phyloP scores from a whole-genome alignment of 2,329 filamentous ascomycete genomes.

The Penicillium sp. region DNA sequence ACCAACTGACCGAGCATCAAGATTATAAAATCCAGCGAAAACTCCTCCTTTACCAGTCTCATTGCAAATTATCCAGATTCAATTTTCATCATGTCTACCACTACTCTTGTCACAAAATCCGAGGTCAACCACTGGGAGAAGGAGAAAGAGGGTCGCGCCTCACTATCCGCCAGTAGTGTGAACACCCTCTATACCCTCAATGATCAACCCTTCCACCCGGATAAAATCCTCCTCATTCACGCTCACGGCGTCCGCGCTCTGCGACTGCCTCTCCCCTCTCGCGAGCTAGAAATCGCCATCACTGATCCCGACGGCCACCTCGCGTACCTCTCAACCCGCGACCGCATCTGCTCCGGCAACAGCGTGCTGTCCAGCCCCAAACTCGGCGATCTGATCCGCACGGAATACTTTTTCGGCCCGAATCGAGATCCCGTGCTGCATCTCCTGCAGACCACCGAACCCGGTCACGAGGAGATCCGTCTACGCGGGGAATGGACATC shows the following conservation, averaged over 20 bases:
- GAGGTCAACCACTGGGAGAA: conserved; percentile 3
- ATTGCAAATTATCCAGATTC: neutral
- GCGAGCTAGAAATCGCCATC: conserved; percentile 41
- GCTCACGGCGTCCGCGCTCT: conserved; percentile 32
- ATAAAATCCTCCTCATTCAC: conserved; percentile 23
- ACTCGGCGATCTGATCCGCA: conserved; percentile 48
- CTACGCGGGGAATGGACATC: conserved; percentile 48
- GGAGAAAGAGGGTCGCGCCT: conserved; percentile 16
- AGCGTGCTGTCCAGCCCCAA: conserved; percentile 50
- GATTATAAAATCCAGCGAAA: too few species aligned
- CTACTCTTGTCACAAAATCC: conserved; percentile 9
- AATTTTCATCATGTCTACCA: neutral
- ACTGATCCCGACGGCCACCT: conserved; percentile 40
- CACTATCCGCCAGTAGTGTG: conserved; percentile 10
- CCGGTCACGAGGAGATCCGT: conserved; percentile 30
- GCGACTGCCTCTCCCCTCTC: conserved; percentile 40
- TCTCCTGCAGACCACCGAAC: conserved; percentile 32
- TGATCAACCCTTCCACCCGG: conserved; percentile 15
- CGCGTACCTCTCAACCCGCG: conserved; percentile 57
- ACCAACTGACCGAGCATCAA: neutral
- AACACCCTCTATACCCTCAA: conserved; percentile 14
- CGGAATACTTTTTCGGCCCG: conserved; percentile 61
- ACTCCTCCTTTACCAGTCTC: too few species aligned
- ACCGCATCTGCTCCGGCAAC: conserved; percentile 51
- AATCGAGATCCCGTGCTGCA: conserved; percentile 53